Evolutionary conservation across 768 basidiomycete species (phyloP), one percentile per base, ranked within the genome.

Genomic region (Dacryopinax spathularia): DNA sequence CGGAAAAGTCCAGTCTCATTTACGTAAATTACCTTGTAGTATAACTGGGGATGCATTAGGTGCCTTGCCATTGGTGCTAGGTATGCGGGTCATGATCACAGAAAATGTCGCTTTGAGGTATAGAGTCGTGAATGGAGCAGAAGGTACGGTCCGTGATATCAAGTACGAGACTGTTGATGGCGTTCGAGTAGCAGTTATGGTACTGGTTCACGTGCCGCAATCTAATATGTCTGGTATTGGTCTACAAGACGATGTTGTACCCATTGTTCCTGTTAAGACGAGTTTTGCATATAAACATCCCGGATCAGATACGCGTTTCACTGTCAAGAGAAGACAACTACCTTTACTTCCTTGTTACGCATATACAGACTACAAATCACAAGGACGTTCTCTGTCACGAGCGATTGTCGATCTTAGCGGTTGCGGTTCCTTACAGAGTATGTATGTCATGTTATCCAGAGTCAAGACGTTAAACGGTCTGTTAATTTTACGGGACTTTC

Each of bases 401-500:
- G 73, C 68, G 0, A 70, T 77, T n/a, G 65, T 78, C 2, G 76
- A 79, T 63, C 25, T 78, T 0, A 33, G 69, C 20, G 63, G 61
- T 16, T 76, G 73, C 34, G 37, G 56, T 6, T 74, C 75, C 0
- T 72, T 71, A 0, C 75, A 78, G 66, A 56, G 73, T 0, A 73
- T 77, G 0, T 80, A 80, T 65, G 77, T 79, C 1, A 79, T 79
- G 77, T 34, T 76, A 0, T 81, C 79, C 2, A 64, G 72, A 0
- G 74, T 70, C 0, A 72, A 63, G 1, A 70, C 66, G 0, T 63
- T 79, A 0, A 37, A 72, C 2, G 74, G 75, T 0, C 34, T 78
- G 4, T 41, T 73, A 0, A 72, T 78, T 3, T 62, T 77, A 0
- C 62, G 77, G 9, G 67, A 68, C 9, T 74, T 73, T 41, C 39